Conservation (phyloP, 2,329 filamentous ascomycete genomes). For the Trichoderma sp. region DNA sequence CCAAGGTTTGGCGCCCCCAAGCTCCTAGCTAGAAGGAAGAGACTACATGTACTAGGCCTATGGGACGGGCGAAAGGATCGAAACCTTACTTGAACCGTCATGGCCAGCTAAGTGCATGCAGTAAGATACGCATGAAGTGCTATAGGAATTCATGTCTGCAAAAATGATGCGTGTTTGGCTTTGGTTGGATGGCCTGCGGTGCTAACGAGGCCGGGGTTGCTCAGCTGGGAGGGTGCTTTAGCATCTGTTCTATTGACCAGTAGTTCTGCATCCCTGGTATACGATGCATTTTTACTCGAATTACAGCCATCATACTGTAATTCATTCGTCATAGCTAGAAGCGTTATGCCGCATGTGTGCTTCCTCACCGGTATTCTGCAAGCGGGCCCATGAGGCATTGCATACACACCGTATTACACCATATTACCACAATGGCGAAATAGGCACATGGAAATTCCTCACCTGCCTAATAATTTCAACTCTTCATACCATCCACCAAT, state of each 20-base stretch:
- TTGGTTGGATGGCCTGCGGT: neutral
- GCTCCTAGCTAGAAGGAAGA: neutral
- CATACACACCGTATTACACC: neutral
- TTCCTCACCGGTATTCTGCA: neutral
- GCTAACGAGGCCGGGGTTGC: neutral
- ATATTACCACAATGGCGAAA: neutral
- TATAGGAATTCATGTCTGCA: neutral
- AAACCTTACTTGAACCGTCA: neutral
- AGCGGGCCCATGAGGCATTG: neutral
- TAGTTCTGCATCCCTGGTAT: neutral
- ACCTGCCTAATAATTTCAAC: no score
- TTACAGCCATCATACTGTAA: no score
- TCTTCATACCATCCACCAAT: no score
- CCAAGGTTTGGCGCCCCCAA: neutral
- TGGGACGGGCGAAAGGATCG: neutral
- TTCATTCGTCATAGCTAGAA: no score
- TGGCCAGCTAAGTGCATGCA: neutral
- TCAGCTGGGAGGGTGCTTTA: neutral
- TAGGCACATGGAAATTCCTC: neutral
- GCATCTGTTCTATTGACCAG: neutral
- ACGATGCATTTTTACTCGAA: neutral
- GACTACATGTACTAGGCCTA: neutral
- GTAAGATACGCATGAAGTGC: neutral
- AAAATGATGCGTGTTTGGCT: neutral
- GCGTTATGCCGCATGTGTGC: neutral